Conservation (phyloP, 225 moss, liverwort and hornwort species). For the Pseudisothecium myosuroides region DNA sequence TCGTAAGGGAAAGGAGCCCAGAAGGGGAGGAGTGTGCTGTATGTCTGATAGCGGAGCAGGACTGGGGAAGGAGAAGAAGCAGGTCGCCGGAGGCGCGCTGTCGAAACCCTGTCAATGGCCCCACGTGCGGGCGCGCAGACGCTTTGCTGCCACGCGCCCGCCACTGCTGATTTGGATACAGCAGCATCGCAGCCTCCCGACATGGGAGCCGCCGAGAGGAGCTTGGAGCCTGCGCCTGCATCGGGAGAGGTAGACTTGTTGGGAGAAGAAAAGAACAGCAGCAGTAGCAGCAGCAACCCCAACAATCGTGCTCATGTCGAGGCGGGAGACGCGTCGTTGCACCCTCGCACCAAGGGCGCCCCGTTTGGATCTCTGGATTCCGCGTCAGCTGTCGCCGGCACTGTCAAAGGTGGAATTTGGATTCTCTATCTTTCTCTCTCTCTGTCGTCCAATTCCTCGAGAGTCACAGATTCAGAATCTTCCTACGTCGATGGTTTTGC, state of each 20-base stretch:
- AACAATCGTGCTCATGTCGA: conserved; percentile 2
- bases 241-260: conserved; percentile 37
- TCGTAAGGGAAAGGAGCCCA: background rate
- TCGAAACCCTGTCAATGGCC: conserved; percentile 99
- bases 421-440: background rate
- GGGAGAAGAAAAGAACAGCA: background rate
- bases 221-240: conserved; percentile 33
- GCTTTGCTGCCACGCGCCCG: conserved; percentile 96
- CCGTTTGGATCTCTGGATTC: conserved; percentile 42
- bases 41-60: conserved; percentile 92
- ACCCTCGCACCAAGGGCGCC: background rate
- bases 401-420: conserved; percentile 25
- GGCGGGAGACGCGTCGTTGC: background rate
- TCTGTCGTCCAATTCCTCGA: background rate
- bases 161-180: conserved; percentile 56
- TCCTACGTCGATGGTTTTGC: background rate
- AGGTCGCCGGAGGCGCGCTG: conserved; percentile 66
- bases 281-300: background rate
- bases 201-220: background rate
- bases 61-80: conserved; percentile 67
- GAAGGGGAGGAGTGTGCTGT: conserved; percentile 64
- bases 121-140: conserved; percentile 89
- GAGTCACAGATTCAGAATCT: background rate
- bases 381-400: conserved; percentile 29
- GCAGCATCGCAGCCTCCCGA: background rate